Conservation (phyloP, 106 monocot species). For the Phalaenopsis aphrodite region DNA sequence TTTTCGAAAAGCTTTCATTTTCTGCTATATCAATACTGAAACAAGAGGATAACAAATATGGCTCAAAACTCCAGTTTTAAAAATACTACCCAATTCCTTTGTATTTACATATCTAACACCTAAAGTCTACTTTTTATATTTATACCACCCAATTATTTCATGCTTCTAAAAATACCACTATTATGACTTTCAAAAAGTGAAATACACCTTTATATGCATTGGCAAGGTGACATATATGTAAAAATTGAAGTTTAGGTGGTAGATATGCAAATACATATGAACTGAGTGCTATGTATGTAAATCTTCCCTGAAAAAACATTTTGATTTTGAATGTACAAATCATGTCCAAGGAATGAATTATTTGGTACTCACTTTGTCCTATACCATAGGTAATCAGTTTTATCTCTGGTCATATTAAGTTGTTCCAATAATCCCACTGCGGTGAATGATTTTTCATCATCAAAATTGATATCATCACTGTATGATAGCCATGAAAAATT, state of each 20-base stretch:
- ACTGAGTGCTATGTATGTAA: too few relatives aligned
- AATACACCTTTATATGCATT: too few relatives aligned
- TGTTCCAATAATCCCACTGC: conserved; percentile 75
- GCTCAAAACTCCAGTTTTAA: background rate
- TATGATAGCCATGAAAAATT: conserved; percentile 73
- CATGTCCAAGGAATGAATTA: background rate
- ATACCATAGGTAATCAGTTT: conserved; percentile 94
- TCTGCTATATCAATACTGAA: conserved; percentile 46
- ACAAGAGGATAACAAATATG: background rate
- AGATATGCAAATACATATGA: too few relatives aligned
- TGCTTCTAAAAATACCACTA: too few relatives aligned
- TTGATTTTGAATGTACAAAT: background rate
- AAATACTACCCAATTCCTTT: background rate
- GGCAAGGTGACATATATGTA: too few relatives aligned
- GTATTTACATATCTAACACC: too few relatives aligned
- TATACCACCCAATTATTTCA: too few relatives aligned
- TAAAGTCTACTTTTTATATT: too few relatives aligned
- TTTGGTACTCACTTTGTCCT: conserved; percentile 72
- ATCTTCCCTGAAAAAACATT: background rate
- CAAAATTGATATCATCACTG: conserved; percentile 39
- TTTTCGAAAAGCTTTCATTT: conserved; percentile 46
- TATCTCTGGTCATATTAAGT: conserved; percentile 81
- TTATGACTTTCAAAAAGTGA: too few relatives aligned
- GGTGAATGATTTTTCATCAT: conserved; percentile 55
- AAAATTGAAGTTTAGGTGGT: too few relatives aligned